phyloP scores from a whole-genome alignment of 768 basidiomycete genomes.

The Tricholoma furcatifolium region DNA sequence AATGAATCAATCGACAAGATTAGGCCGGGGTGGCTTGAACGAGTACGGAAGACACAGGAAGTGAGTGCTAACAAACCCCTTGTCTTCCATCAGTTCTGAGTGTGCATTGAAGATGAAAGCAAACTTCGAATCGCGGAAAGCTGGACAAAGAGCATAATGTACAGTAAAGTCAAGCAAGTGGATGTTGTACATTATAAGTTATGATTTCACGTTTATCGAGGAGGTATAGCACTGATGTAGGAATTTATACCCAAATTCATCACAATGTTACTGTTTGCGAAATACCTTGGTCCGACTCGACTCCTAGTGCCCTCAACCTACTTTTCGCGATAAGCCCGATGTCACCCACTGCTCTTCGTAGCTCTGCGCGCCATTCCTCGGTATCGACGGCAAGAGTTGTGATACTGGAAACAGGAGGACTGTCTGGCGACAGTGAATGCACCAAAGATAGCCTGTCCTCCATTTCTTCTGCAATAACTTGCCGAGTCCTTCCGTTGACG shows the following conservation, averaged over 20 bases:
- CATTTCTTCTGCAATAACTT: constrained; percentile 75
- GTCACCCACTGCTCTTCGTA: constrained; percentile 70
- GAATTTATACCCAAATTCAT: constrained; percentile 1
- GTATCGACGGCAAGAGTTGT: constrained; percentile 34
- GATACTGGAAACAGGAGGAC: constrained; percentile 38
- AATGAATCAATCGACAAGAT: constrained; percentile 47
- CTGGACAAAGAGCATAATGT: constrained; percentile 12
- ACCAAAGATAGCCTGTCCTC: constrained; percentile 58
- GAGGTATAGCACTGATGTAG: constrained; percentile 1
- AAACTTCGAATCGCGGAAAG: constrained; percentile 11
- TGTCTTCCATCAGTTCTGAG: not conserved
- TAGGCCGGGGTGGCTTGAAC: constrained; percentile 63
- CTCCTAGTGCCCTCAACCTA: constrained; percentile 49
- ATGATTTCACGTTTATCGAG: not conserved
- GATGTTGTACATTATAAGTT: not conserved
- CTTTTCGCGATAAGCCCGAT: constrained; percentile 77
- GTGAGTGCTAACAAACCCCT: constrained; percentile 28
- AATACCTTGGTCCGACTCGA: constrained; percentile 29
- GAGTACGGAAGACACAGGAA: constrained; percentile 49
- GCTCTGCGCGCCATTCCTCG: constrained; percentile 62
- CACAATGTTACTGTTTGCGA: not conserved
- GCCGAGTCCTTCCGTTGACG: constrained; percentile 80
- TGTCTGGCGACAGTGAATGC: constrained; percentile 46
- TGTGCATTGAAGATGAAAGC: constrained; percentile 15
- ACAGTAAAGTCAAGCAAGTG: not conserved